Percentiles rank a stretch among this genome's conserved stretches.
Conservation (phyloP, 257 asterid genomes). For the Schizonepeta tenuifolia region DNA sequence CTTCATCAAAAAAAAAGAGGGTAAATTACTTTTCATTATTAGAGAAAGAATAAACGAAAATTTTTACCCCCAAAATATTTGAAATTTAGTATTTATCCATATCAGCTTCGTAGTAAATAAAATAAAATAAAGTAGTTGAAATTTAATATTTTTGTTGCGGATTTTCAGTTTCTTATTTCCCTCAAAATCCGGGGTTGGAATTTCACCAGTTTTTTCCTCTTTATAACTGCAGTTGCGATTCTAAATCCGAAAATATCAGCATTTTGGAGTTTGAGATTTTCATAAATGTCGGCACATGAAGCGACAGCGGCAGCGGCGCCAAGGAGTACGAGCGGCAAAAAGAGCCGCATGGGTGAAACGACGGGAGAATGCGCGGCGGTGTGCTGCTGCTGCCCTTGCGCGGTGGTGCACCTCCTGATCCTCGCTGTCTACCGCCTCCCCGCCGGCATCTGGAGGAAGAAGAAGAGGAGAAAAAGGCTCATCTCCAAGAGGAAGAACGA, state of each 20-base stretch:
- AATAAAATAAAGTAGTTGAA: no score
- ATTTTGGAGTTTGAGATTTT: background rate
- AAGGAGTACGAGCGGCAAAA: background rate
- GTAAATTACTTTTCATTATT: no score
- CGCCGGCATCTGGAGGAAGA: constrained; percentile 38
- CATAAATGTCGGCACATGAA: background rate
- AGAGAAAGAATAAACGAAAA: no score
- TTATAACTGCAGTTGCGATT: background rate
- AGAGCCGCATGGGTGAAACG: constrained; percentile 41
- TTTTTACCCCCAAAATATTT: no score
- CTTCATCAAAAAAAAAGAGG: no score
- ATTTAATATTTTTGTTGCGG: no score
- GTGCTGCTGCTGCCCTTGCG: constrained; percentile 53
- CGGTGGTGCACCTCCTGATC: constrained; percentile 36
- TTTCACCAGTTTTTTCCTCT: background rate
- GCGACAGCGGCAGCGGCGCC: background rate
- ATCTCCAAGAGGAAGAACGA: constrained; percentile 30
- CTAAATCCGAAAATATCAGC: background rate
- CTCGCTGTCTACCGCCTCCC: constrained; percentile 45
- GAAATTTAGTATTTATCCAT: no score
- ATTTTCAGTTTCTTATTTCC: background rate
- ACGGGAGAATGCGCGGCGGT: constrained; percentile 56
- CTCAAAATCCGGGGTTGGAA: background rate
- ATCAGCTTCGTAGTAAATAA: no score
- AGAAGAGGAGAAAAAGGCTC: constrained; percentile 25